These are phyloP conservation scores for Coemansia sp. DNA, from an alignment of 192 early-diverging fungal genomes.

Conservation along the genomic window DNA sequence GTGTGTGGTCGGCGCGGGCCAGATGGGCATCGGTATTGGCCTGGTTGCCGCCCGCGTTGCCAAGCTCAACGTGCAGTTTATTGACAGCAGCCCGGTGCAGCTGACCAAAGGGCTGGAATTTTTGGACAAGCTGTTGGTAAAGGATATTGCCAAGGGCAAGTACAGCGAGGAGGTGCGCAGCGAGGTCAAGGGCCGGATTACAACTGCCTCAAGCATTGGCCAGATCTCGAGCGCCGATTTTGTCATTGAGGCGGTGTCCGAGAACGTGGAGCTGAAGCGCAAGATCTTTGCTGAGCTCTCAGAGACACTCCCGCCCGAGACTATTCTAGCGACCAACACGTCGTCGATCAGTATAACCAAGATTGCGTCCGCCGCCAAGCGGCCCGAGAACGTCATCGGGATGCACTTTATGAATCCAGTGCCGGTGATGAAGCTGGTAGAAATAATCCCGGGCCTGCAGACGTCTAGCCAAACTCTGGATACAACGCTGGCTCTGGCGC, in stretches of 20 bases:
- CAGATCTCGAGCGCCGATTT: slow-evolving; percentile 71
- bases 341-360: slow-evolving; percentile 95
- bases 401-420: slow-evolving; percentile 99
- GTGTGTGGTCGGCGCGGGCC: slow-evolving; percentile 91
- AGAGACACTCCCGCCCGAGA: slow-evolving; percentile 57
- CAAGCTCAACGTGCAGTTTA: slow-evolving; percentile 69
- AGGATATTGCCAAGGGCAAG: slow-evolving; percentile 85
- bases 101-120: slow-evolving; percentile 77
- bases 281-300: slow-evolving; percentile 77
- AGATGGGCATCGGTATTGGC: slow-evolving; percentile 93
- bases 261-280: slow-evolving; percentile 80
- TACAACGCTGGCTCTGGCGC: slow-evolving; percentile 70
- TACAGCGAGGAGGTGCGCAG: slow-evolving; percentile 73
- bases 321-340: slow-evolving; percentile 96
- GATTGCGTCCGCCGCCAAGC: slow-evolving; percentile 85
- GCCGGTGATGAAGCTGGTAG: slow-evolving; percentile 94
- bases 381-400: slow-evolving; percentile 69
- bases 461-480: slow-evolving; percentile 69
- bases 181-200: slow-evolving; percentile 60
- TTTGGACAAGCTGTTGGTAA: slow-evolving; percentile 75
- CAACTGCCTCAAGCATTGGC: slow-evolving; percentile 55
- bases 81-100: slow-evolving; percentile 77
- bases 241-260: slow-evolving; percentile 90
- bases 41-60: slow-evolving; percentile 82
- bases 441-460: slow-evolving; percentile 92